Evolutionary conservation across 2,329 filamentous ascomycete genomes (phyloP), one percentile per base, ranked within the genome.

Genomic region (Colletotrichum incanum): DNA sequence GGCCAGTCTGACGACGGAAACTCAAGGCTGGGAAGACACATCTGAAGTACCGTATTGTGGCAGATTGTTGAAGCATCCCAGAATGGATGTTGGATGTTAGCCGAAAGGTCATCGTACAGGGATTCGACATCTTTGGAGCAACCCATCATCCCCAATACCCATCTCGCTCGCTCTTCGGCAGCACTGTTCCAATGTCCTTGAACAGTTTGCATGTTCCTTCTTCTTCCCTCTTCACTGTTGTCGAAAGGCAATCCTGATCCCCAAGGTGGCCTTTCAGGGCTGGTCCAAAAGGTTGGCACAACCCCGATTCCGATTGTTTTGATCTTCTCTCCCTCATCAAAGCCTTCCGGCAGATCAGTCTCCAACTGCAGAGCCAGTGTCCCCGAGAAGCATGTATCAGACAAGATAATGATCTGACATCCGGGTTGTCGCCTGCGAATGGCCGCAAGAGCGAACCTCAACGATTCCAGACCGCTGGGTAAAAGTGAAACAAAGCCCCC

Each of bases 1-100:
- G 82, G 81, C 9, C 84, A 74, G 68, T 82, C 81, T 16, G 78
- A 77, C 1, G 79, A 77, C 3, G 75, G 77, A 49, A 83, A 85
- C 64, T 86, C 83, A 16, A 85, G 76, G 45, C 80, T 80, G 0
- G 81, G 79, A 2, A 45, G 45, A 23, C 70, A 72, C 58, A 84
- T 76, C 45, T 85, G 80, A 2, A 85, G 76, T 2, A 75, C 76
- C 4, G 80, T 76, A 67, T 85, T 81, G 67, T 78, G 79, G 12
- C 77, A 72, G 28, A 60, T 39, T 0, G 65, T 71, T 6, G 58
- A 43, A 7, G 68, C 58, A 5, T 71, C 68, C 68, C 65, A 71
- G n/a, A 68, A 71, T 2, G 68, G 68, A 12, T 71, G 65, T n/a
- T 1, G 11, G 2, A 49, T 16, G 0, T 11, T 23, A 0, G 50